Conservation (phyloP, 805 yeast genomes). For the Barnettozyma populi region DNA sequence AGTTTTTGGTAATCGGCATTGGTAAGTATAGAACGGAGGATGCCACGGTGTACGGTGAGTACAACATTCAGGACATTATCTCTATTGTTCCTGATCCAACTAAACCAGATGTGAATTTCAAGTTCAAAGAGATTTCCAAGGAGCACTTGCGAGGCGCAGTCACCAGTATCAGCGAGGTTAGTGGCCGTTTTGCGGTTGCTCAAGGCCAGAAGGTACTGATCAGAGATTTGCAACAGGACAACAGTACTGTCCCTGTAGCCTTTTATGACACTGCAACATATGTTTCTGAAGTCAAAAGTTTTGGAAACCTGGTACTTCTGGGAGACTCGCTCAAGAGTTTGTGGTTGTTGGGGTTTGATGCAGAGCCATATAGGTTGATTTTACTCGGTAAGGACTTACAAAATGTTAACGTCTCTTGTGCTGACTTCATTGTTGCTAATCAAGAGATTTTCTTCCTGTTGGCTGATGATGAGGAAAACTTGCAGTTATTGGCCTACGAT, state of each 20-base stretch:
- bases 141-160: conserved; percentile 85
- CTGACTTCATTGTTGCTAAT: conserved; percentile 73
- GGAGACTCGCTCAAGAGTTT: conserved; percentile 79
- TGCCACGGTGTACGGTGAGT: conserved; percentile 70
- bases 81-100: conserved; percentile 88
- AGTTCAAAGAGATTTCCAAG: conserved; percentile 62
- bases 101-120: conserved; percentile 75
- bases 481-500: conserved; percentile 79
- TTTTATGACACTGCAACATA: conserved; percentile 82
- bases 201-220: conserved; percentile 82
- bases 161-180: conserved; percentile 66
- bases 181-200: conserved; percentile 76
- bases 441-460: conserved; percentile 61
- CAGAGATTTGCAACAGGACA: conserved; percentile 80
- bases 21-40: conserved; percentile 76
- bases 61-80: conserved; percentile 66
- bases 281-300: conserved; percentile 72
- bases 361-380: conserved; percentile 88
- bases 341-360: conserved; percentile 84
- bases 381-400: conserved; percentile 69
- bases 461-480: conserved; percentile 59
- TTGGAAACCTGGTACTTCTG: conserved; percentile 73
- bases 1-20: conserved; percentile 73
- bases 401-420: conserved; percentile 54
- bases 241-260: conserved; percentile 87